Percentiles rank a stretch among this genome's conserved stretches.
These are phyloP conservation scores for Volvox carteri DNA, from an alignment of 163 green algal genomes.

Conservation along the genomic window DNA sequence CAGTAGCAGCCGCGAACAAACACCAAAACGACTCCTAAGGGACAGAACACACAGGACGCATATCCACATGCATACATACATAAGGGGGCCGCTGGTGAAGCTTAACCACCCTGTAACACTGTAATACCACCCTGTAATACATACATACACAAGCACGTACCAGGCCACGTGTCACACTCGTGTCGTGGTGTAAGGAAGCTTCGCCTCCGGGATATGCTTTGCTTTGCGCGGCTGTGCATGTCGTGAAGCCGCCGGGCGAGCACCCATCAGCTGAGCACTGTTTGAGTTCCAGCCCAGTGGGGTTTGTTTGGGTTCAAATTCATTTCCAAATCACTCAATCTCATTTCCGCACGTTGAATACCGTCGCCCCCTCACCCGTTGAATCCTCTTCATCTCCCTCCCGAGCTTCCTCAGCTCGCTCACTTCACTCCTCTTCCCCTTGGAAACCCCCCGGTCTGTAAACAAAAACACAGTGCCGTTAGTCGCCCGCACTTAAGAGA, in stretches of 20 bases:
- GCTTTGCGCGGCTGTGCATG: neutral
- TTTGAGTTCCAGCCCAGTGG: neutral
- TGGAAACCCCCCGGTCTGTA: too few species aligned
- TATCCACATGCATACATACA: neutral
- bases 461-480: too few species aligned
- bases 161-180: too few species aligned
- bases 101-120: too few species aligned
- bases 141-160: neutral
- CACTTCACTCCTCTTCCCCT: too few species aligned
- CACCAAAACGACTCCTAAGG: neutral
- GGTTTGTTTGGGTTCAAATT: neutral
- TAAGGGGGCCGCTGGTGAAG: too few species aligned
- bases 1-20: neutral
- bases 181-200: neutral
- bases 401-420: neutral
- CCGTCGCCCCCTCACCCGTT: neutral
- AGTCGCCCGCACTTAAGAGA: too few species aligned
- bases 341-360: neutral
- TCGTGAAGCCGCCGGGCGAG: too few species aligned
- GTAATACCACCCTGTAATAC: neutral
- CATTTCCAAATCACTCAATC: neutral
- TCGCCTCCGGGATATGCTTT: neutral
- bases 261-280: too few species aligned
- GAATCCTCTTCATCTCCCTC: neutral
- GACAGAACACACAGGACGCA: neutral